phyloP scores from a whole-genome alignment of 306 rosid genomes.

The Senna tora region DNA sequence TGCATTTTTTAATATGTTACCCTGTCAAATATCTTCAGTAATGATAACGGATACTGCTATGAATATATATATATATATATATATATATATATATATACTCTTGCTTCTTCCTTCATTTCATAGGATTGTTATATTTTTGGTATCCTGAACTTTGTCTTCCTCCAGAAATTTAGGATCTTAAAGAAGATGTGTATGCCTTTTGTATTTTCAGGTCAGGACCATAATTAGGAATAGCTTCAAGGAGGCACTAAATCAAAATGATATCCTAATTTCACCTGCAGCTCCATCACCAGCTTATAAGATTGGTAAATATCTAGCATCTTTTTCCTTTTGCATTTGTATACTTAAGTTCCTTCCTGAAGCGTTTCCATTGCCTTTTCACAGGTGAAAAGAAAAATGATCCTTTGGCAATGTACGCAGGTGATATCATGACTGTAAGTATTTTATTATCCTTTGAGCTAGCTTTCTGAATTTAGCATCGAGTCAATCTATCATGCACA shows the following conservation, averaged over 20 bases:
- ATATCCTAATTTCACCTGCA: conserved; percentile 93
- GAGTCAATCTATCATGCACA: background rate
- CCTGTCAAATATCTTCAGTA: background rate
- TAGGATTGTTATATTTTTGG: conserved; percentile 6
- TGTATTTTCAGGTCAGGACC: conserved; percentile 83
- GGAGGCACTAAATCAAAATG: conserved; percentile 78
- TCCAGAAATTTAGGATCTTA: conserved; percentile 24
- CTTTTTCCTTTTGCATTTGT: conserved; percentile 25
- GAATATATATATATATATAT: background rate
- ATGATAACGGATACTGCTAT: conserved; percentile 8
- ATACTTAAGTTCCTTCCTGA: background rate
- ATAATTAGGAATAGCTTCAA: conserved; percentile 84
- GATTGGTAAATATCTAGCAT: conserved; percentile 61
- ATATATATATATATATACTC: background rate
- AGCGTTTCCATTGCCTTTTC: conserved; percentile 36
- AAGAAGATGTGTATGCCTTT: conserved; percentile 35
- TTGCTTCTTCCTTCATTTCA: background rate
- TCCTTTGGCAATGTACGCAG: conserved; percentile 96
- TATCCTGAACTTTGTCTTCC: conserved; percentile 25
- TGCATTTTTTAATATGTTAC: conserved; percentile 1
- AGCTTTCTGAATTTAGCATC: conserved; percentile 18
- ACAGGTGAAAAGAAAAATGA: conserved; percentile 92
- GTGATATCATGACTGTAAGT: conserved; percentile 98
- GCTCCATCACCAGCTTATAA: conserved; percentile 94
- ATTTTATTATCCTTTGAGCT: conserved; percentile 36